A percentile compares a stretch with the other conserved stretches of the same genome.
Conservation (phyloP, 768 basidiomycete species). For the Mycena rosella region DNA sequence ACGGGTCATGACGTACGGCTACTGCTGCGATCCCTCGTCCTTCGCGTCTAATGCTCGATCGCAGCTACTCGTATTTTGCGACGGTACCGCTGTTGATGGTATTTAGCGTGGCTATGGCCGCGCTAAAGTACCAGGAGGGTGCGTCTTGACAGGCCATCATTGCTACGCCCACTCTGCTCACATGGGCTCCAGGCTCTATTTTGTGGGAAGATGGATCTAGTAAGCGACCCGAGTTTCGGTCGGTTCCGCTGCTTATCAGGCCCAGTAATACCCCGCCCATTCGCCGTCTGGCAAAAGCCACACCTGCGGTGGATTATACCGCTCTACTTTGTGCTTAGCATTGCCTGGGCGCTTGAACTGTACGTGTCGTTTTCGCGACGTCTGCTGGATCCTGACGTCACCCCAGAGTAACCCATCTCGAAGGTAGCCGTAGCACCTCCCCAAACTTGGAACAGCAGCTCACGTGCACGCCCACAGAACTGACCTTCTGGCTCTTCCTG, state of each 20-base stretch:
- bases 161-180: neutral
- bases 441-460: conserved; percentile 1
- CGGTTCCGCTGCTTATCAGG: conserved; percentile 9
- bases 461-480: conserved; percentile 57
- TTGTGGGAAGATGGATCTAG: conserved; percentile 50
- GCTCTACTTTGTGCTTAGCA: conserved; percentile 76
- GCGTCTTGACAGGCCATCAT: conserved; percentile 28
- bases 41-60: neutral
- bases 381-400: conserved; percentile 11
- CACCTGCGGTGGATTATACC: conserved; percentile 73
- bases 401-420: conserved; percentile 80
- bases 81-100: conserved; percentile 75
- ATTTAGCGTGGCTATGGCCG: conserved; percentile 72
- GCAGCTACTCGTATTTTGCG: conserved; percentile 83
- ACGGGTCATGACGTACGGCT: conserved; percentile 87
- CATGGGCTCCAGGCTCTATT: conserved; percentile 53
- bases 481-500: conserved; percentile 87
- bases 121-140: conserved; percentile 84
- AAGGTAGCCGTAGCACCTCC: conserved; percentile 61
- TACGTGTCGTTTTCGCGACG: conserved; percentile 50
- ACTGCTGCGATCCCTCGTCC: conserved; percentile 1
- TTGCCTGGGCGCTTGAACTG: conserved; percentile 85
- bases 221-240: conserved; percentile 39
- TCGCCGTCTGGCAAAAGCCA: conserved; percentile 58
- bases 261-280: conserved; percentile 72